phyloP scores from a whole-genome alignment of 2,329 filamentous ascomycete genomes.

The Venturia effusa region DNA sequence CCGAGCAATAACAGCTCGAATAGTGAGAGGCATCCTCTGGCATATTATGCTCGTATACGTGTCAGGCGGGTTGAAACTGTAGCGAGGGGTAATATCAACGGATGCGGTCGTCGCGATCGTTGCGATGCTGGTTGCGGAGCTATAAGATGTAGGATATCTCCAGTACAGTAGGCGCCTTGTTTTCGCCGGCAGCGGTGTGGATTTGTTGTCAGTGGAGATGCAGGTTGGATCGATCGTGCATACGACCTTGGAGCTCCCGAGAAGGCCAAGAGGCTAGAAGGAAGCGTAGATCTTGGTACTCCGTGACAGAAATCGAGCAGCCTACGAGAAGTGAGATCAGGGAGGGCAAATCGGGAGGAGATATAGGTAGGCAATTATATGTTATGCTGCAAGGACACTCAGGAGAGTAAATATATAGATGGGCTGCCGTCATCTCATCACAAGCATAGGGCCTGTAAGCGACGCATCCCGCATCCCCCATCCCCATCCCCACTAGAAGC shows the following conservation, averaged over 20 bases:
- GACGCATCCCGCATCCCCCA: too few species aligned
- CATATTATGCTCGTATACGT: not conserved
- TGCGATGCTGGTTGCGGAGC: not conserved
- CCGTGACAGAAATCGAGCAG: not conserved
- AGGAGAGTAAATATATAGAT: too few species aligned
- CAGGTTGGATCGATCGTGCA: not conserved
- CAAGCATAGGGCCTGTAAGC: too few species aligned
- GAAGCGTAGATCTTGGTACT: not conserved
- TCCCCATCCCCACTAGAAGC: not conserved
- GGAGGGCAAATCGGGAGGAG: not conserved
- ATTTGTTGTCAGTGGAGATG: not conserved
- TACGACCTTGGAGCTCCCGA: too few species aligned
- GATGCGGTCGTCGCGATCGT: not conserved
- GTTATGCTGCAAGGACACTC: not conserved
- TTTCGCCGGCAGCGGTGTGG: not conserved
- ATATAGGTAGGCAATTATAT: not conserved
- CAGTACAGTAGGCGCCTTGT: not conserved
- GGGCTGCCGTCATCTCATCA: too few species aligned
- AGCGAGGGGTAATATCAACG: not conserved
- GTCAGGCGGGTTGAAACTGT: not conserved
- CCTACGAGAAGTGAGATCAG: not conserved
- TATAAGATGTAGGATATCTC: not conserved
- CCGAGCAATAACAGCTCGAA: slow-evolving; percentile 1
- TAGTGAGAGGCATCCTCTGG: not conserved
- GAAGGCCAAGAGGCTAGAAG: not conserved